Conservation (phyloP, 2,329 filamentous ascomycete species). For the Arthrobotrys entomopaga region DNA sequence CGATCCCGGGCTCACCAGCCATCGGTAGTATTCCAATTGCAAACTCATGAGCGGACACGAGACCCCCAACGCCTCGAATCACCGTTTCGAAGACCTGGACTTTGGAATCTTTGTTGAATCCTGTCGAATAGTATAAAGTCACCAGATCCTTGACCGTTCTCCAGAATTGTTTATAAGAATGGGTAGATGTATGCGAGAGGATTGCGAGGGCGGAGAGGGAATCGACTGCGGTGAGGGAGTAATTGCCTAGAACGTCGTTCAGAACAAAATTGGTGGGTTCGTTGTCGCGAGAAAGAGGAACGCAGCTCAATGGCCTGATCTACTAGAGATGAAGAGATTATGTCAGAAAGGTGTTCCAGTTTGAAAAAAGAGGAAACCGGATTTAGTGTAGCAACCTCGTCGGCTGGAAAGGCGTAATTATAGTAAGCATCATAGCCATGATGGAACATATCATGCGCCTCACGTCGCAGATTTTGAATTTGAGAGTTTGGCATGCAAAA, state of each 20-base stretch:
- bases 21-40: constrained; percentile 91
- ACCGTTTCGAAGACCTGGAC: constrained; percentile 99
- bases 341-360: constrained; percentile 18
- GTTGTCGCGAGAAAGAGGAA: constrained; percentile 82
- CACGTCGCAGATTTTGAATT: constrained; percentile 41
- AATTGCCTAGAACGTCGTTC: constrained; percentile 96
- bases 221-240: constrained; percentile 94
- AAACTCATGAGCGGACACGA: constrained; percentile 93
- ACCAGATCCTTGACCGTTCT: constrained; percentile 62
- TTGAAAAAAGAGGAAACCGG: not conserved
- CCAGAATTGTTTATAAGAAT: constrained; percentile 71
- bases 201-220: constrained; percentile 94
- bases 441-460: constrained; percentile 51
- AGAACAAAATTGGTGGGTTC: constrained; percentile 84
- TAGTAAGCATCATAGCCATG: constrained; percentile 49
- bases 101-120: constrained; percentile 96
- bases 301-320: constrained; percentile 85
- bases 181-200: constrained; percentile 70
- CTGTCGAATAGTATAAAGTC: constrained; percentile 68
- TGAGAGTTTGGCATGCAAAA: constrained; percentile 47
- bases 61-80: constrained; percentile 88
- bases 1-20: constrained; percentile 73
- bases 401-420: constrained; percentile 41
- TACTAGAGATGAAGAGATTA: constrained; percentile 61
- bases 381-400: constrained; percentile 29